Evolutionary conservation across 1,284 basidiomycete species (phyloP).

Genomic region (Puccinia triticina): DNA sequence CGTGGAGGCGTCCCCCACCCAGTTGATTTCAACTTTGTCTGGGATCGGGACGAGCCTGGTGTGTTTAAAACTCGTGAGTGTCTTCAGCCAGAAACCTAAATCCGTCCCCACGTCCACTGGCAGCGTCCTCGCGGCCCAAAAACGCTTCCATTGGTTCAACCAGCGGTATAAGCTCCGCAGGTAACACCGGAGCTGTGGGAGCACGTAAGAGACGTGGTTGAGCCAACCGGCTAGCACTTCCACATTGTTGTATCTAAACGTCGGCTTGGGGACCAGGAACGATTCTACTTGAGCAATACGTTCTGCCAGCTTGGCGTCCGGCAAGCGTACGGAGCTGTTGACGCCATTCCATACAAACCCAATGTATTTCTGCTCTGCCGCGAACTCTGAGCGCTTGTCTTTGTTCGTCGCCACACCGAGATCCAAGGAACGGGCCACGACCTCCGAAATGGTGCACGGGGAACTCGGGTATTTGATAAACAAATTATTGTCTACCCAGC

Average conservation of each 20-base stretch:
- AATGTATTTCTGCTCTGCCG: not conserved
- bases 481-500: constrained; percentile 11
- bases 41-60: too few relatives aligned
- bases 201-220: not conserved
- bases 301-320: not conserved
- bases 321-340: not conserved
- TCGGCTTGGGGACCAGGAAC: not conserved
- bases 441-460: not conserved
- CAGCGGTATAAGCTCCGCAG: not conserved
- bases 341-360: not conserved
- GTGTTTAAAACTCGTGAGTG: too few relatives aligned
- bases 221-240: not conserved
- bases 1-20: too few relatives aligned
- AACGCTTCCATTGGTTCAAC: not conserved
- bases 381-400: not conserved
- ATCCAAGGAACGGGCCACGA: not conserved
- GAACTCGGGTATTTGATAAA: not conserved
- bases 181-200: not conserved
- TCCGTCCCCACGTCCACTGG: too few relatives aligned
- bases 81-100: too few relatives aligned
- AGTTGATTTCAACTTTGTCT: too few relatives aligned
- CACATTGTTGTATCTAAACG: not conserved
- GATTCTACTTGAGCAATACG: not conserved
- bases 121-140: too few relatives aligned
- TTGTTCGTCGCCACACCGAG: not conserved